Conservation (phyloP, 2,329 filamentous ascomycete genomes). For the Zasmidium angulare region DNA sequence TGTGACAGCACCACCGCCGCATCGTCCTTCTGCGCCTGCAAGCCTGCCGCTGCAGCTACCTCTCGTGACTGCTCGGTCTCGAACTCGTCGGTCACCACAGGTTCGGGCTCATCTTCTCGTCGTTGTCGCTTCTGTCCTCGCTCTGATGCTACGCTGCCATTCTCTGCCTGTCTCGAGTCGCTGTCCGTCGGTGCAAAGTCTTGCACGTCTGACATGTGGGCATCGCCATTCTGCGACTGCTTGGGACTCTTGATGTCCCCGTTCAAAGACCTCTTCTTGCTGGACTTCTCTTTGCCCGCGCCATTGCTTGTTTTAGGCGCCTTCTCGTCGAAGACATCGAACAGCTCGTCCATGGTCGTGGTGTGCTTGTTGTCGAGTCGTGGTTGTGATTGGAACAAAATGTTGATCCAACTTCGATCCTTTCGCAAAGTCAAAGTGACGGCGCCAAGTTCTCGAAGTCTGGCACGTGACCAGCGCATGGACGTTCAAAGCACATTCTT, state of each 20-base stretch:
- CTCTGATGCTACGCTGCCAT: conserved; percentile 27
- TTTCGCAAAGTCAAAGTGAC: not conserved
- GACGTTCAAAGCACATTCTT: not conserved
- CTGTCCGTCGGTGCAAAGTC: conserved; percentile 9
- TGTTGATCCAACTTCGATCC: too few relatives aligned
- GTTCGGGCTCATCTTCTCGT: conserved; percentile 65
- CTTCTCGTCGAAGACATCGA: conserved; percentile 37
- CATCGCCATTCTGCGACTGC: conserved; percentile 40
- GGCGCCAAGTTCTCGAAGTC: not conserved
- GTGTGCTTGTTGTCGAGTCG: not conserved
- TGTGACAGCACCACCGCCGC: conserved; percentile 82
- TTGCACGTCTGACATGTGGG: conserved; percentile 46
- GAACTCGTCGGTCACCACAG: conserved; percentile 89
- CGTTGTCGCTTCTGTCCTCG: conserved; percentile 65
- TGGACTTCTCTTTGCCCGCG: conserved; percentile 40
- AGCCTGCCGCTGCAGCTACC: conserved; percentile 74
- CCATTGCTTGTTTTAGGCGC: conserved; percentile 13
- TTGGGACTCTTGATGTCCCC: conserved; percentile 63
- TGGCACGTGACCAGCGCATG: not conserved
- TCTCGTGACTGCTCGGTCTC: conserved; percentile 93
- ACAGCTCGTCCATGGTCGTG: conserved; percentile 28
- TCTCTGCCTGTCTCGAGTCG: conserved; percentile 1
- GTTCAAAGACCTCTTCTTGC: conserved; percentile 84
- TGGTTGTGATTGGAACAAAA: too few relatives aligned
- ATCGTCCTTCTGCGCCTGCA: conserved; percentile 61